Percentiles rank a stretch among this genome's conserved stretches.
These are phyloP conservation scores for Allium cepa DNA, from an alignment of 106 monocot species.

Conservation along the genomic window DNA sequence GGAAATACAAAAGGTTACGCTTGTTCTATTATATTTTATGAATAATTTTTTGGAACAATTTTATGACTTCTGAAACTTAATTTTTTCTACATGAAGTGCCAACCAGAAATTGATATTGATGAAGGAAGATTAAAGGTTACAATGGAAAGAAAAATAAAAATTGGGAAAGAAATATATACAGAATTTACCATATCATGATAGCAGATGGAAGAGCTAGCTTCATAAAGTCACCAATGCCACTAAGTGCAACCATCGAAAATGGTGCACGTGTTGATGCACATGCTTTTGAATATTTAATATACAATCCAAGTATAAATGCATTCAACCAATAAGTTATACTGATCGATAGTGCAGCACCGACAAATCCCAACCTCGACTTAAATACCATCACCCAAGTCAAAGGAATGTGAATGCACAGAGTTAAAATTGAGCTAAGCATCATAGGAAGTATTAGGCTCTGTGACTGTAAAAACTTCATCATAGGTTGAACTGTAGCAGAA, in stretches of 20 bases:
- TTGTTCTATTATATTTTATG: no score
- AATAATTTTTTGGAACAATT: no score
- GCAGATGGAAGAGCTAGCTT: constrained; percentile 55
- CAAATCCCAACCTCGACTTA: constrained; percentile 38
- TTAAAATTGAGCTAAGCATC: constrained; percentile 27
- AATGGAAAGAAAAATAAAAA: no score
- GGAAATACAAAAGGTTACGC: no score
- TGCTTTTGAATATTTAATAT: constrained; percentile 45
- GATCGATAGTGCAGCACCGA: constrained; percentile 68
- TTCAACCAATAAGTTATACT: constrained; percentile 68
- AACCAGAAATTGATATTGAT: no score
- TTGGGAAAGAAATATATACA: no score
- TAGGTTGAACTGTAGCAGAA: constrained; percentile 31
- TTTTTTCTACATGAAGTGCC: no score
- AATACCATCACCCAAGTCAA: constrained; percentile 75
- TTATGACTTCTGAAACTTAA: no score
- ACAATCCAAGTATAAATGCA: constrained; percentile 46
- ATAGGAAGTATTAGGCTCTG: constrained; percentile 62
- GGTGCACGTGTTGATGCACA: constrained; percentile 50
- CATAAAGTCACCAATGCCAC: constrained; percentile 40
- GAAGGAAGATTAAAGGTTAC: no score
- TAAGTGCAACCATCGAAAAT: constrained; percentile 43
- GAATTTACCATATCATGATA: constrained; percentile 54
- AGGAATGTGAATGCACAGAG: constrained; percentile 44
- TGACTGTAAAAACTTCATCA: constrained; percentile 53